A percentile compares a stretch with the other conserved stretches of the same genome.
Conservation (phyloP, 192 early-diverging fungal genomes). For the Cladochytrium replicatum region DNA sequence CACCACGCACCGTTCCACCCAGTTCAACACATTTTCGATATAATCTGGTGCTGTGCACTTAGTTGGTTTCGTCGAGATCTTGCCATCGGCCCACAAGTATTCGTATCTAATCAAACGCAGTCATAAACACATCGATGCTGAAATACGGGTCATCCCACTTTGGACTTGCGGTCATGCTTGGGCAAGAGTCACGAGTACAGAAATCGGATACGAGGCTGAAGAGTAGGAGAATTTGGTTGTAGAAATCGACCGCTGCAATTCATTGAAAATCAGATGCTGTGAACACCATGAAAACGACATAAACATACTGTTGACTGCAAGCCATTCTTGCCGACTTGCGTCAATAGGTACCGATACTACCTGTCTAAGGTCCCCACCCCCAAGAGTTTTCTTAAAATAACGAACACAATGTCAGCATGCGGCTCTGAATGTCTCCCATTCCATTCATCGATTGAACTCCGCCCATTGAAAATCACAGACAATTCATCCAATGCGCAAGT, state of each 20-base stretch:
- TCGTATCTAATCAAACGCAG: constrained; percentile 17
- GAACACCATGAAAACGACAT: neutral
- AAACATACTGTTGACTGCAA: constrained; percentile 21
- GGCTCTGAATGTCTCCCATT: too few species aligned
- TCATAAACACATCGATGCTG: neutral
- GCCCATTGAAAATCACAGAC: too few species aligned
- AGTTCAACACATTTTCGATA: constrained; percentile 20
- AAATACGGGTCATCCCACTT: neutral
- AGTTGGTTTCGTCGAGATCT: constrained; percentile 12
- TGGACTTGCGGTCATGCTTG: constrained; percentile 21
- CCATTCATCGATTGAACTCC: too few species aligned
- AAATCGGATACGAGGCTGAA: constrained; percentile 24
- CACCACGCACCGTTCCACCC: constrained; percentile 17
- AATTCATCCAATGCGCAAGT: too few species aligned
- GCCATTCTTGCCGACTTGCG: constrained; percentile 18
- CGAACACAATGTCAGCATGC: too few species aligned
- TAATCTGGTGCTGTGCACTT: constrained; percentile 21
- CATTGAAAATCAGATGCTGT: neutral
- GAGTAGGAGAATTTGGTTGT: constrained; percentile 27
- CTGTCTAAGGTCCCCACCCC: constrained; percentile 11
- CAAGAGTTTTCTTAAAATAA: constrained; percentile 20
- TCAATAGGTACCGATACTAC: constrained; percentile 15
- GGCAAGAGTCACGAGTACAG: constrained; percentile 17
- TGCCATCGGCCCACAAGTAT: constrained; percentile 32
- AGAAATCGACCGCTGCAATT: constrained; percentile 20